These are phyloP conservation scores for Pythium pyrilobum DNA, from an alignment of 352 stramenopile genomes.

Conservation along the genomic window DNA sequence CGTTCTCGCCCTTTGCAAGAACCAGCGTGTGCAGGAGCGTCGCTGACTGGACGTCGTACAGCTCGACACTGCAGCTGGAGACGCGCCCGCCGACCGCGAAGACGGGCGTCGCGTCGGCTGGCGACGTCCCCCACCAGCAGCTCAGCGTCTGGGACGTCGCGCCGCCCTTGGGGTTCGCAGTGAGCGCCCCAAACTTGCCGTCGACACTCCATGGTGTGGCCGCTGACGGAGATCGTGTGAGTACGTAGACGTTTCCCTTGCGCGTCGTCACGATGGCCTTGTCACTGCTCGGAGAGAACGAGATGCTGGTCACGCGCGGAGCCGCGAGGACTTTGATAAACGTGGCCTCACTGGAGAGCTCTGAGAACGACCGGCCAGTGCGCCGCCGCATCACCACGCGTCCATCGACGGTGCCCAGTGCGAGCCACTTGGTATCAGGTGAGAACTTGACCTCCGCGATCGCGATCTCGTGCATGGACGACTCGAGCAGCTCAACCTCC, in stretches of 20 bases:
- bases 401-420: slow-evolving; percentile 47
- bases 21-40: slow-evolving; percentile 40
- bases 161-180: slow-evolving; percentile 36
- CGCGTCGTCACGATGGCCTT: slow-evolving; percentile 40
- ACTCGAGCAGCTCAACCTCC: neutral
- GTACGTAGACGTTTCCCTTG: slow-evolving; percentile 65
- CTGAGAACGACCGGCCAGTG: neutral
- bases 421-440: slow-evolving; percentile 21
- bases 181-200: slow-evolving; percentile 25
- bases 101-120: slow-evolving; percentile 7
- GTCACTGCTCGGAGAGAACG: slow-evolving; percentile 30
- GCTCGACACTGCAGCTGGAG: slow-evolving; percentile 30
- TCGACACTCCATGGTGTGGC: slow-evolving; percentile 22
- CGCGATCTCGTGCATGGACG: slow-evolving; percentile 18
- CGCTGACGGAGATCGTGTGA: neutral
- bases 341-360: neutral
- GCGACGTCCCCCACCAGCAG: slow-evolving; percentile 32
- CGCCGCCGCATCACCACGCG: slow-evolving; percentile 34
- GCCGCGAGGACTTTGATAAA: slow-evolving; percentile 36
- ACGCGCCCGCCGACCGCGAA: slow-evolving; percentile 40
- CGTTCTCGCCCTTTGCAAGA: slow-evolving; percentile 1
- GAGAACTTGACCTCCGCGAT: slow-evolving; percentile 42
- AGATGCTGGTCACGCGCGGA: slow-evolving; percentile 48
- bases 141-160: slow-evolving; percentile 42
- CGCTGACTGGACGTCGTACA: slow-evolving; percentile 40